Evolutionary conservation across 2,329 filamentous ascomycete species (phyloP), one percentile per base, ranked within the genome.

Genomic region (Berkeleyomyces rouxiae): DNA sequence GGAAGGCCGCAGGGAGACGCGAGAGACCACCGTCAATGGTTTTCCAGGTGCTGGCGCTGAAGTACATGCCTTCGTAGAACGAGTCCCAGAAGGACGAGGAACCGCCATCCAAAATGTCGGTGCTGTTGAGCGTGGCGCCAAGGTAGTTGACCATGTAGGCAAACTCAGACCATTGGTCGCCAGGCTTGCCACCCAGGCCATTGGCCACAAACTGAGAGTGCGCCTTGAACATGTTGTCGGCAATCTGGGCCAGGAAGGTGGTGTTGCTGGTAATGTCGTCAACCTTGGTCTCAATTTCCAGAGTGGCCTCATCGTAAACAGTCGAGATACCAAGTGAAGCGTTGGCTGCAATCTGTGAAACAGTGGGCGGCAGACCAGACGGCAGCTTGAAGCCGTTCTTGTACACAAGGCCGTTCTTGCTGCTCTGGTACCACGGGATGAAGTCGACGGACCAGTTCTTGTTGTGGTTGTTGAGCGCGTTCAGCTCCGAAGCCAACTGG

Each of bases 141-240:
- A 78, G 76, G 10, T 85, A 73, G 39, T 79, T 77, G 67, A 84
- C 81, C 33, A 78, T 76, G 66, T 83, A 86, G 0, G 76, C 79
- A 31, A 81, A 79, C 67, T 86, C 83, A n/a, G 82, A 85, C 76
- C 80, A 87, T 63, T 81, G 74, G 69, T 85, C 82, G 46, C 63
- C 63, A 43, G 43, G 42, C 63, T 62, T 62, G 47, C 63, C 63
- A 31, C 39, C 63, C 33, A 82, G 76, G 1, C 80, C 81, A 4
- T 72, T 66, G n/a, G 73, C 74, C 36, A 70, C 69, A 2, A 73
- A 67, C 23, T 75, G 70, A 16, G 69, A 70, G 67, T 77, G 74
- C 0, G 74, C 74, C 64, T 72, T 69, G 67, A 74, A 74, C 68
- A 75, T 74, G 68, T 76, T 76, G 13, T 66, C 67, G n/a, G 74